Conservation (phyloP, 2,329 filamentous ascomycete genomes). For the Fusarium vanettenii region DNA sequence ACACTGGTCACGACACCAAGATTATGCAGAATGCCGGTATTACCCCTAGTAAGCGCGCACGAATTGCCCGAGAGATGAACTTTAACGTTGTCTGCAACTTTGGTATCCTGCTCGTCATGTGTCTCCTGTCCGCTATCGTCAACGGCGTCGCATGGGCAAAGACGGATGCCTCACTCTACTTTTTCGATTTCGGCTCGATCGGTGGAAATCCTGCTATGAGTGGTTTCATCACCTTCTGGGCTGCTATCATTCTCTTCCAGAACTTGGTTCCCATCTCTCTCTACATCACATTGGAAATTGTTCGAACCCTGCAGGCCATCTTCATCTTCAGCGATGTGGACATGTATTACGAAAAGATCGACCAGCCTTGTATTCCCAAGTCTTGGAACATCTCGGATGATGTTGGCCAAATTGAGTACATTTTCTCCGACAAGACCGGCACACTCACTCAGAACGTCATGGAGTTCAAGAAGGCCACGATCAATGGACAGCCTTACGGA, state of each 20-base stretch:
- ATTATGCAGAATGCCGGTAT: conserved; percentile 99
- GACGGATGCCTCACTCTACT: conserved; percentile 78
- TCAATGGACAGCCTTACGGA: conserved; percentile 96
- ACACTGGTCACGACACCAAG: conserved; percentile 96
- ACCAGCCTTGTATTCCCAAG: conserved; percentile 96
- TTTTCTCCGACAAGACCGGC: conserved; percentile 98
- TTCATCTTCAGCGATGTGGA: conserved; percentile 97
- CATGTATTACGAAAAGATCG: conserved; percentile 97
- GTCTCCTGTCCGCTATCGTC: conserved; percentile 84
- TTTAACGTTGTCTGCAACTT: conserved; percentile 99
- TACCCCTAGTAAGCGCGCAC: conserved; percentile 92
- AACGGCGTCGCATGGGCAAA: conserved; percentile 86
- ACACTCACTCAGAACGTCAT: conserved; percentile 97
- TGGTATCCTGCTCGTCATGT: conserved; percentile 88
- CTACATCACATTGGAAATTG: conserved; percentile 96
- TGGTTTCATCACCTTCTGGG: conserved; percentile 98
- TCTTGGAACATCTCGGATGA: conserved; percentile 99
- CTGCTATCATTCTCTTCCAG: conserved; percentile 93
- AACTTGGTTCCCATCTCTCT: conserved; percentile 98
- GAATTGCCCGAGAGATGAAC: conserved; percentile 93
- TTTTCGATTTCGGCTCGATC: conserved; percentile 88
- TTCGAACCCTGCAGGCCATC: conserved; percentile 90
- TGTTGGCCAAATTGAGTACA: conserved; percentile 97
- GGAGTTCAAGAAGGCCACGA: conserved; percentile 99
- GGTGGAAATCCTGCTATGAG: conserved; percentile 80